Percentiles rank a stretch among this genome's conserved stretches.
Conservation (phyloP, 2,329 filamentous ascomycete species). For the Fusarium euwallaceae region DNA sequence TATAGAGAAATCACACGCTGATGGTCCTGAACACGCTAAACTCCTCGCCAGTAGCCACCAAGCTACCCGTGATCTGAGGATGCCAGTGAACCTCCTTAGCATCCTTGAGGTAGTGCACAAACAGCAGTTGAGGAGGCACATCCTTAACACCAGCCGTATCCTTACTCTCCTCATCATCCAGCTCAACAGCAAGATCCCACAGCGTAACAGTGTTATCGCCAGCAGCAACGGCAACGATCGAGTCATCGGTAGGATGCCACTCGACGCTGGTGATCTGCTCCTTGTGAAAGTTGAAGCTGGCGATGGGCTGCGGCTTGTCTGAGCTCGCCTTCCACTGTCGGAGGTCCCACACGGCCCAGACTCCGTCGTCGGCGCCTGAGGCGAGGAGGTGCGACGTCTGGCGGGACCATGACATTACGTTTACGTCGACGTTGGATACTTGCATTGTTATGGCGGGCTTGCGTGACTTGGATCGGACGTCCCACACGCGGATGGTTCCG, state of each 20-base stretch:
- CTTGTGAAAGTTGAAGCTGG: constrained; percentile 94
- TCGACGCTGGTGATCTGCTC: constrained; percentile 96
- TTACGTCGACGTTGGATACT: constrained; percentile 88
- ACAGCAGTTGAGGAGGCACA: constrained; percentile 93
- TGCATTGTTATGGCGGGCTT: constrained; percentile 89
- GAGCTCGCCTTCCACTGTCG: constrained; percentile 85
- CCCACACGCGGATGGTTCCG: constrained; percentile 96
- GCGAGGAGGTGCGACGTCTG: constrained; percentile 91
- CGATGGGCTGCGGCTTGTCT: constrained; percentile 82
- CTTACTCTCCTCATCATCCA: constrained; percentile 96
- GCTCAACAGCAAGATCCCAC: constrained; percentile 96
- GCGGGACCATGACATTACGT: constrained; percentile 95
- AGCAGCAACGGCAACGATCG: constrained; percentile 90
- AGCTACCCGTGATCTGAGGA: constrained; percentile 89
- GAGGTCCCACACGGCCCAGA: constrained; percentile 96
- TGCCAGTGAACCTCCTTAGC: constrained; percentile 99
- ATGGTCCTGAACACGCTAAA: constrained; percentile 91
- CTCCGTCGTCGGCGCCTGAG: constrained; percentile 91
- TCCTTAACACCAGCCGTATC: constrained; percentile 89
- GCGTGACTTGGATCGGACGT: constrained; percentile 89
- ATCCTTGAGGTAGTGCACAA: constrained; percentile 95
- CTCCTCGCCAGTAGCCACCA: constrained; percentile 91
- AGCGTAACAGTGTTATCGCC: constrained; percentile 95
- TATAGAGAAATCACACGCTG: constrained; percentile 69
- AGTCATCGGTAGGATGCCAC: constrained; percentile 98